Percentiles rank a stretch among this genome's conserved stretches.
These are phyloP conservation scores for Alternaria sp. DNA, from an alignment of 2,329 filamentous ascomycete genomes.

Conservation along the genomic window DNA sequence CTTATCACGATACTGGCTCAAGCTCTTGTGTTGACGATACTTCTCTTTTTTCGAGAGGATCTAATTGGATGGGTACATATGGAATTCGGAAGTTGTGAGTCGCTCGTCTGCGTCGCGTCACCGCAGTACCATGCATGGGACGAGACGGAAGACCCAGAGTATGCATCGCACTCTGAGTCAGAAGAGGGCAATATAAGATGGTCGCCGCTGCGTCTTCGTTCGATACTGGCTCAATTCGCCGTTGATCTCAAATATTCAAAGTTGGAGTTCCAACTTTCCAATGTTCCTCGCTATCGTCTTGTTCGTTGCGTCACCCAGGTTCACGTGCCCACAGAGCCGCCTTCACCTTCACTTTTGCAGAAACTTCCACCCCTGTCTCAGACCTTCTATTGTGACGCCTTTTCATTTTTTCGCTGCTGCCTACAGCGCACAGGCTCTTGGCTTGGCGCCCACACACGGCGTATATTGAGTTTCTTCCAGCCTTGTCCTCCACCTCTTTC, in stretches of 20 bases:
- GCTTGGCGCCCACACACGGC: background rate
- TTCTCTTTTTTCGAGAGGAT: background rate
- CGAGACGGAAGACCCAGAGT: too few relatives aligned
- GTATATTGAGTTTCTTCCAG: background rate
- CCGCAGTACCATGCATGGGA: background rate
- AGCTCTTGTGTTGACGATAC: background rate
- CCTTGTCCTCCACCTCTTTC: background rate
- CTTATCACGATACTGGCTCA: background rate
- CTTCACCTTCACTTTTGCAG: constrained; percentile 1
- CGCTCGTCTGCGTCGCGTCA: background rate
- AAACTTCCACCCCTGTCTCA: background rate
- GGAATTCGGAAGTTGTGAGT: background rate
- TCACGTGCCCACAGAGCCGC: background rate
- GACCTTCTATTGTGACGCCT: background rate
- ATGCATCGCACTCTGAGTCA: too few relatives aligned
- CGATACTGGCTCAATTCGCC: background rate
- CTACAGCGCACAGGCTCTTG: background rate
- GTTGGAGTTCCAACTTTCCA: background rate
- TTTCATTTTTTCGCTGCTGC: background rate
- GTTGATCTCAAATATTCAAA: background rate
- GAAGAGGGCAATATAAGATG: too few relatives aligned
- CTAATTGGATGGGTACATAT: background rate
- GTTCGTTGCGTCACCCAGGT: background rate
- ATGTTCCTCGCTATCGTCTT: background rate
- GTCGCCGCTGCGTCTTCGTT: too few relatives aligned